phyloP scores from a whole-genome alignment of 371 early-diverging fungal species.

The Capniomyces stellatus region DNA sequence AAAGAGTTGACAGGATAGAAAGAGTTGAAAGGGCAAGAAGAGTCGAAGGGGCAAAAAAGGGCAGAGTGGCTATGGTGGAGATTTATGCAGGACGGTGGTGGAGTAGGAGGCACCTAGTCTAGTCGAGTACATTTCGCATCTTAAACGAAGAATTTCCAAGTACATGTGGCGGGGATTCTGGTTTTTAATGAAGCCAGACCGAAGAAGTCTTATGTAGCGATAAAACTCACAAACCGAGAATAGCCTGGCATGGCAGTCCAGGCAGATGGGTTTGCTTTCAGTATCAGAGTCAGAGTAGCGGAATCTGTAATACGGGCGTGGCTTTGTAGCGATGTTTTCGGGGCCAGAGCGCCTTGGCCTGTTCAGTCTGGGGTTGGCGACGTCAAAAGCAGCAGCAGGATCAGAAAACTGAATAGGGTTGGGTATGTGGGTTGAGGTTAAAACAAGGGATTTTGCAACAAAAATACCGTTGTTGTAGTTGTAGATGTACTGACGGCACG shows the following conservation, averaged over 20 bases:
- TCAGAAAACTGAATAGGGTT: too few relatives aligned
- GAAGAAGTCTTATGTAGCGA: background rate
- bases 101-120: background rate
- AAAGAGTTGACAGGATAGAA: too few relatives aligned
- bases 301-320: background rate
- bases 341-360: too few relatives aligned
- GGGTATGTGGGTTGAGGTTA: too few relatives aligned
- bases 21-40: background rate
- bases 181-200: conserved; percentile 1
- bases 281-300: background rate
- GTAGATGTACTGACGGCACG: too few relatives aligned
- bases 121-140: background rate
- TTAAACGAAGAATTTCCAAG: background rate
- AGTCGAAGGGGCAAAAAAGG: too few relatives aligned
- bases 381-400: too few relatives aligned
- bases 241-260: background rate
- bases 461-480: too few relatives aligned
- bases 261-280: background rate
- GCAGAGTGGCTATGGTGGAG: too few relatives aligned
- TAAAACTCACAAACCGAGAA: conserved; percentile 3
- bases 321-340: background rate
- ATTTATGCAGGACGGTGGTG: background rate
- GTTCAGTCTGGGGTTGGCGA: too few relatives aligned
- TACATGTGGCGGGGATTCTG: background rate
- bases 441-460: too few relatives aligned